Conservation (phyloP, 2,329 filamentous ascomycete genomes). For the Coniochaeta sp. region DNA sequence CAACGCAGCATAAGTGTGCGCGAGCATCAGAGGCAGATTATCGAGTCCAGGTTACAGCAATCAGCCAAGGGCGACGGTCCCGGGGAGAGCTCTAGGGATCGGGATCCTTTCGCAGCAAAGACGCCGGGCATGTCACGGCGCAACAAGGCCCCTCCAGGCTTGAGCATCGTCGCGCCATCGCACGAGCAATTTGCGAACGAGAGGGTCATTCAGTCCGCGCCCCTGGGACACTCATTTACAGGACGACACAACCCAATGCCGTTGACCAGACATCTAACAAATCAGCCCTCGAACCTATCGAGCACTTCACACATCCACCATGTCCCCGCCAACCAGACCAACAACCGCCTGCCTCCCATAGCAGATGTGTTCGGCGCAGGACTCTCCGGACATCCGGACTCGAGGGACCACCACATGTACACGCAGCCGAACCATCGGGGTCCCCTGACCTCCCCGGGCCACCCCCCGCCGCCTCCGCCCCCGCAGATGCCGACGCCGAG, state of each 20-base stretch:
- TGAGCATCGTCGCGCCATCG: conserved; percentile 92
- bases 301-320: conserved; percentile 89
- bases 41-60: conserved; percentile 83
- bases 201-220: conserved; percentile 93
- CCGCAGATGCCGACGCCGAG: conserved; percentile 45
- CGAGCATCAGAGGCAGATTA: conserved; percentile 91
- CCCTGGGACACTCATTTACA: conserved; percentile 90
- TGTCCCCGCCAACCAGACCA: conserved; percentile 78
- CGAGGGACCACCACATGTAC: conserved; percentile 42
- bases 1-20: conserved; percentile 89
- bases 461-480: conserved; percentile 46
- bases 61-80: conserved; percentile 70
- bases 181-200: conserved; percentile 90
- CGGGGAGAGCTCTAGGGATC: conserved; percentile 47
- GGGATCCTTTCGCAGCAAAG: conserved; percentile 51
- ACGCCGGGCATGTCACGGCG: conserved; percentile 67
- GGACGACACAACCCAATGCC: conserved; percentile 76
- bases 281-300: conserved; percentile 75
- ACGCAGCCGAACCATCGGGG: conserved; percentile 55
- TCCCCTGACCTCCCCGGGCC: conserved; percentile 71
- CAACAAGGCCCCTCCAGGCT: conserved; percentile 76
- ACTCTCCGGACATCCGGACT: conserved; percentile 56
- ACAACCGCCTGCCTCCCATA: conserved; percentile 87
- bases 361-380: conserved; percentile 89
- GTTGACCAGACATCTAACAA: conserved; percentile 68